phyloP scores from a whole-genome alignment of 352 stramenopile genomes.

The Pythium oligandrum region DNA sequence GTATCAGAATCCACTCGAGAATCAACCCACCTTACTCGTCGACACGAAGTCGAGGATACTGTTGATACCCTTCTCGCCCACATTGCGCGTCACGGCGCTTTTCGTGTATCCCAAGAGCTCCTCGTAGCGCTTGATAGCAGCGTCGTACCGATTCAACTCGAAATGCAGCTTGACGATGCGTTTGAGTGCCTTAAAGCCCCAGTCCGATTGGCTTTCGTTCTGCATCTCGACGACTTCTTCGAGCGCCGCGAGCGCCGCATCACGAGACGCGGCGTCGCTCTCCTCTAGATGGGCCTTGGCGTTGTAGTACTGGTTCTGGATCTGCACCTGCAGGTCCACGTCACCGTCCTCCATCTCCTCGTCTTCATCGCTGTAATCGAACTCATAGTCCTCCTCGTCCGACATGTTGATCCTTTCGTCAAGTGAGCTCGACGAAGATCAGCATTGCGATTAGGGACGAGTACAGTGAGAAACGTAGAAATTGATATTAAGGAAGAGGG shows the following conservation, averaged over 20 bases:
- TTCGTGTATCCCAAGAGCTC: constrained; percentile 88
- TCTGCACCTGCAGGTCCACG: constrained; percentile 79
- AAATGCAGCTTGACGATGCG: constrained; percentile 92
- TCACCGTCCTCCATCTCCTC: constrained; percentile 85
- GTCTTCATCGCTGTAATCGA: constrained; percentile 91
- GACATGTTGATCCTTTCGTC: constrained; percentile 56
- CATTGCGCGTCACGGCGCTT: constrained; percentile 88
- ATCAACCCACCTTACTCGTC: constrained; percentile 55
- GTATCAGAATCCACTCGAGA: background rate
- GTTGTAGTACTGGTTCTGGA: constrained; percentile 94
- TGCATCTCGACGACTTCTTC: constrained; percentile 54
- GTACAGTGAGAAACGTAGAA: no score
- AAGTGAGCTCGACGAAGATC: no score
- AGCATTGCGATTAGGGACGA: no score
- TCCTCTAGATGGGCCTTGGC: constrained; percentile 83
- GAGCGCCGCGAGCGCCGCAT: constrained; percentile 42
- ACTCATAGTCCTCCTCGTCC: constrained; percentile 84
- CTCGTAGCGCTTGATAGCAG: constrained; percentile 83
- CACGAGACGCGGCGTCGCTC: constrained; percentile 32
- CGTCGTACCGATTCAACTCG: constrained; percentile 58
- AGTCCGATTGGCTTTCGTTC: constrained; percentile 53
- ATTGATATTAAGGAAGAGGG: no score
- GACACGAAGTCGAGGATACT: constrained; percentile 93
- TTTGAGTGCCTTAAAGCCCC: constrained; percentile 94
- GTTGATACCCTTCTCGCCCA: constrained; percentile 95